Evolutionary conservation across 75 land plant species (phyloP), one percentile per base, ranked within the genome.

Genomic region (Pinus albicaulis): DNA sequence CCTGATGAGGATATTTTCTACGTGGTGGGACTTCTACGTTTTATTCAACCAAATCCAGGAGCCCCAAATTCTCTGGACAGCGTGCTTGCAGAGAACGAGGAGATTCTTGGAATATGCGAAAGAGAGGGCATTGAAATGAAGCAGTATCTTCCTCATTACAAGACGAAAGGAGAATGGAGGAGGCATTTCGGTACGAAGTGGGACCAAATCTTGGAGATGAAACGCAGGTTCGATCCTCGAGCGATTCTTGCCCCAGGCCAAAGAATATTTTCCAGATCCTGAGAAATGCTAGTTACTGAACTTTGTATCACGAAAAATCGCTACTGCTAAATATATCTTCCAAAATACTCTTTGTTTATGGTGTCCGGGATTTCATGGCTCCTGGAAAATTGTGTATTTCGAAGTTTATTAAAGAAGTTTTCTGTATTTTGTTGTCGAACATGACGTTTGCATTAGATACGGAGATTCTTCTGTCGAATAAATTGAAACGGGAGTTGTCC

Each of bases 1-100:
- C 94, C 92, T 1, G 82, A 89, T 0, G 88, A 83, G 68, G 81
- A 86, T 5, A 59, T 86, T 23, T 88, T 88, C 76, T 88, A 88
- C 70, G 25, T 81, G 60, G 85, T 88, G 24, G 90, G 83, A 10
- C 69, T 88, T 28, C 74, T 88, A 36, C 36, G 85, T 34, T 82
- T 65, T 14, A 69, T 48, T 75, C 79, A 17, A 56, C 26, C 24
- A 7, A 44, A 44, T 44, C 26, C 23, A 7, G 63, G n/a, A 7
- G 66, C 61, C 5, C 41, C 13, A 1, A 62, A 62, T 52, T 15
- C 63, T 23, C 10, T 72, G 68, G 66, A 75, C 34, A 24, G 64
- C 19, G 15, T 61, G 56, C 63, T 78, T 6, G 76, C 63, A 23
- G 80, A 85, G 76, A 86, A 88, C 68, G 72, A 76, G 22, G 75